Evolutionary conservation across 768 basidiomycete species (phyloP), one percentile per base, ranked within the genome.

Genomic region (Lanmaoa pseudosensibilis): DNA sequence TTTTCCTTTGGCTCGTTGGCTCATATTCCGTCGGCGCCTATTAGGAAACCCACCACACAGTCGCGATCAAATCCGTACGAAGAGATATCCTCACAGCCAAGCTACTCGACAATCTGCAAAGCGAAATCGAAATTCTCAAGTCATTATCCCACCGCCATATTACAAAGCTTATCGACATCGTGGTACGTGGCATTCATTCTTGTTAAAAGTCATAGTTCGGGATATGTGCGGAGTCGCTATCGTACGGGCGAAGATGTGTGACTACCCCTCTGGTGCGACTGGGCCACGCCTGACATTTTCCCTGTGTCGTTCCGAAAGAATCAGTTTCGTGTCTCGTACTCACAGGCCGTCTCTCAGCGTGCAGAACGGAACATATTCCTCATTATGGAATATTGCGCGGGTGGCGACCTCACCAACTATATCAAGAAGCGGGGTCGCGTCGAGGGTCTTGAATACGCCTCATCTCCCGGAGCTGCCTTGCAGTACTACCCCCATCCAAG

Each of bases 371-470:
- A 89, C 65, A 88, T 92, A 65, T 98, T 97, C 76, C 86, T 99
- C 54, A 88, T 99, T 65, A 99, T 98, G 88, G 96, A 97, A 65
- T 98, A 85, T 71, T 98, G 97, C 70, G 85, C 94, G 1, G 96
- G 95, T 2, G 95, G 95, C 3, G 97, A 99, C 74, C 84, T 99
- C 47, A 92, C 94, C 0, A 86, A 92, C 63, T 98, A 98, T 67
- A 96, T 98, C 80, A 94, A 94, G 86, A 94, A 92, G 69, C 87
- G 95, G n/a, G 97, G 96, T 16, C 84, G 88, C 18, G 87, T 98
- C 44, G 90, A 96, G 46, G 87, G 88, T 4, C 80, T 98, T 13
- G 90, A 95, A 69, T 96, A 92, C 56, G 70, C 83, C 0, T 89
- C 94, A 4, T 74, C 78, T 15, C 81, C 86, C 7, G 86, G 85